A percentile compares a stretch with the other conserved stretches of the same genome.
These are phyloP conservation scores for Scenedesmus sp. DNA, from an alignment of 163 green algal genomes.

Conservation along the genomic window DNA sequence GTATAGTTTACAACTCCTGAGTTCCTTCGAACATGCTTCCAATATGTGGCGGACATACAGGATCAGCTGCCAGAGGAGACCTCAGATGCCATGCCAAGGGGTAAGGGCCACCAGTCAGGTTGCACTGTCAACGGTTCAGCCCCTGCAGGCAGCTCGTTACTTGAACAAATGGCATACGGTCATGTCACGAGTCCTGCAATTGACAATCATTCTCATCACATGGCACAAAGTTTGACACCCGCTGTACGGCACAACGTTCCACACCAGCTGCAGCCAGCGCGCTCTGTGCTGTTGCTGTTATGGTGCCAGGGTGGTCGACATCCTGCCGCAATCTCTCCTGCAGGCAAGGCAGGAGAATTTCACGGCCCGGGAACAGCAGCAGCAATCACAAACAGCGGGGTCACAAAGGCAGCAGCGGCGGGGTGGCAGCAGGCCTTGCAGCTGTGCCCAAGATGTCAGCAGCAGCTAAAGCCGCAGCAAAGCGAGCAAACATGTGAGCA, in stretches of 20 bases:
- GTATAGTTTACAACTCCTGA: not conserved
- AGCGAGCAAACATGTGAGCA: slow-evolving; percentile 7
- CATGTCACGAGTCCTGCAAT: no score
- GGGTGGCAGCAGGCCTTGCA: not conserved
- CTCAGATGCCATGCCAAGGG: not conserved
- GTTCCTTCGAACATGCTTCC: not conserved
- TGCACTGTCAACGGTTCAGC: not conserved
- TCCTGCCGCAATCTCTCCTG: not conserved
- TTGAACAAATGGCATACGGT: not conserved
- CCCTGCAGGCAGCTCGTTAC: not conserved
- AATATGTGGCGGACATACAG: not conserved
- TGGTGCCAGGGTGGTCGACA: not conserved
- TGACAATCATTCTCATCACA: no score
- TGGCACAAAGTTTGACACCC: no score
- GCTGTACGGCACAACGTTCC: no score
- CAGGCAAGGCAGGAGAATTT: not conserved
- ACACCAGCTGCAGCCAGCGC: not conserved
- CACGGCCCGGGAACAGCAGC: not conserved
- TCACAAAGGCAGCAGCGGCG: not conserved
- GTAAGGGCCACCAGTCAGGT: not conserved
- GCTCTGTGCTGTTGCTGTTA: not conserved
- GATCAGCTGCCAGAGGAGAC: not conserved
- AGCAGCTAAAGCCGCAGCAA: slow-evolving; percentile 16
- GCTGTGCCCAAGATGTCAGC: not conserved
- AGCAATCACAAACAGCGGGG: not conserved